Base-by-base conservation (phyloP, 1,284 basidiomycete species). In the Moesziomyces sp. region DNA sequence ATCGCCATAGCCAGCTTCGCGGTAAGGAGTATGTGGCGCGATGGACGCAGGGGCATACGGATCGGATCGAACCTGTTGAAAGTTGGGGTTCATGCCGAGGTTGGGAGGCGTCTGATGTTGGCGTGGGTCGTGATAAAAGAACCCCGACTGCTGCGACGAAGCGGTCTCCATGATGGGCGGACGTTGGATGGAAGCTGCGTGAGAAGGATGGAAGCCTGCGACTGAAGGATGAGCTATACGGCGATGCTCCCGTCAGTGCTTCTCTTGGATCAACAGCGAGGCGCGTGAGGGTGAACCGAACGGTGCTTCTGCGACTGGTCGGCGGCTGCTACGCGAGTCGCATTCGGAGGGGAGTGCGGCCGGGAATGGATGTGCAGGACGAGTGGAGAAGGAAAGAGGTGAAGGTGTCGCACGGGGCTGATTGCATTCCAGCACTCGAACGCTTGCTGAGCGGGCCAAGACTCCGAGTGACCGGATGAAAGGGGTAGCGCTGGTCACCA, bases 51-150 rank as follows among this genome's bases (percentile, higher is more conserved):
- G 44, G 10, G 30, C 8, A 34, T 58, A 69, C 11, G 55, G 56
- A 30, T 63, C 59, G 4, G 59, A 44, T 42, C 59, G 59, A 49
- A 24, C 38, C 5, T 44, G 26, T 9, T 46, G 51, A 18, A 55
- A 62, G 23, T 24, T 34, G 7, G 59, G 26, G 16, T 50, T 63
- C 56, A 63, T 59, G 34, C 24, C 59, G 23, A 54, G 52, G 18
- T 42, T 46, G 1, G 59, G 16, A 9, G 56, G 48, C 13, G 51
- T 18, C 45, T 68, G 65, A n/a, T 44, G 8, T 43, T 63, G 66
- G 9, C 66, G 66, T 34, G 59, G 66, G 24, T 69, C 59, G 52
- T 69, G 59, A 40, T 69, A 69, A 46, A 69, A 63, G 52, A 69
- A 52, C 34, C 49, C 50, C n/a, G 58, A 55, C 34, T 62, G 59